phyloP scores from a whole-genome alignment of 257 asterid species.

The Solanum pennellii region DNA sequence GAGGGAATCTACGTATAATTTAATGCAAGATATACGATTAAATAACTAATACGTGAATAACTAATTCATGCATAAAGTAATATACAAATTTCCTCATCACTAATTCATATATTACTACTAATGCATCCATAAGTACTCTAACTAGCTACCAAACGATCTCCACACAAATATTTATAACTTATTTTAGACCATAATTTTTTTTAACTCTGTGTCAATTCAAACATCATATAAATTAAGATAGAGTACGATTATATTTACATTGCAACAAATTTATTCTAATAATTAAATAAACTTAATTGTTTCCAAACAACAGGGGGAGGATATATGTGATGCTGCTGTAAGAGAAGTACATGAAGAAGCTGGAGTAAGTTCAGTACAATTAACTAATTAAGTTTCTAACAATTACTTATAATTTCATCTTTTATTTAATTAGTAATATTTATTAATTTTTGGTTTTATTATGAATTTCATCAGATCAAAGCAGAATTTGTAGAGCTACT shows the following conservation, averaged over 20 bases:
- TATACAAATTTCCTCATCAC: no score
- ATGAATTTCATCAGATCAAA: constrained; percentile 42
- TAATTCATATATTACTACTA: no score
- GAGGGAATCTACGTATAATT: no score
- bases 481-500: constrained; percentile 59
- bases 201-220: no score
- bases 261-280: neutral
- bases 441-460: neutral
- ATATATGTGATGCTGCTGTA: constrained; percentile 79
- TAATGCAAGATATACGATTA: no score
- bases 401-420: neutral
- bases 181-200: no score
- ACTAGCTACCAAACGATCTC: no score
- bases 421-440: neutral
- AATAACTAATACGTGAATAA: no score
- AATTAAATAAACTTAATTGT: neutral
- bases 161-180: no score
- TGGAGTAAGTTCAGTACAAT: constrained; percentile 40
- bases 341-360: constrained; percentile 96
- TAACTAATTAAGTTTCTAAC: neutral
- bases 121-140: no score
- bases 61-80: no score
- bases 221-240: no score
- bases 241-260: neutral
- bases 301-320: constrained; percentile 51